Base-by-base conservation (phyloP, 129 eudicot genomes). In the Artemisia tridentata region DNA sequence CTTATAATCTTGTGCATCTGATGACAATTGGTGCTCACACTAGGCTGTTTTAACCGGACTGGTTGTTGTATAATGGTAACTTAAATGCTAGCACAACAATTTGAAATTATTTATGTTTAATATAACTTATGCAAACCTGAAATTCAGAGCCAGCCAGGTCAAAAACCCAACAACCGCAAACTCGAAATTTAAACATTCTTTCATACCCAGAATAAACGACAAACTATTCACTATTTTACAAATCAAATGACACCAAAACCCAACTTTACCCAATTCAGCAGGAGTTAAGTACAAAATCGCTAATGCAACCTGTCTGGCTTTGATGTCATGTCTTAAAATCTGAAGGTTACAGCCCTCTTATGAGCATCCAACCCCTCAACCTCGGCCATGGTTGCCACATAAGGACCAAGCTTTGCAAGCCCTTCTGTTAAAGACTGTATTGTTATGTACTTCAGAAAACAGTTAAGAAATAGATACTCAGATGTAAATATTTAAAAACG, bases 361-460 rank as follows among this genome's bases (percentile, higher is more conserved):
- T 95, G 99, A 66, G 99, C 99, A 49, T 95, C 99, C 53, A 95
- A 79, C 11, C 99, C 99, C 70, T 95, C 99, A 15, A 90, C 91
- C 65, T 86, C 89, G 49, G 97, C 97, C 99, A 95, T 95, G 63
- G 80, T 81, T 48, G 87, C 96, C 72, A 95, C 99, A 49, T 85
- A 76, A 29, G 99, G 99, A 34, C 97, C 99, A 12, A 95, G 92
- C 45, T 88, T 90, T 61, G 53, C 77, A 5, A 95, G 82, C 25
- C 99, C 96, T 69, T 84, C 89, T 9, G 97, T 56, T n/a, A n/a
- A n/a, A n/a, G n/a, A n/a, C n/a, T n/a, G n/a, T n/a, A n/a, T n/a
- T n/a, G n/a, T n/a, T n/a, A 95, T 88, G 81, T 95, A 90, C 85
- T 95, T 95, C 74, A 90, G 83, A 78, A 95, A 95, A 11, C 97